phyloP scores from a whole-genome alignment of 164 flowering plant genomes.

The Stephania japonica region DNA sequence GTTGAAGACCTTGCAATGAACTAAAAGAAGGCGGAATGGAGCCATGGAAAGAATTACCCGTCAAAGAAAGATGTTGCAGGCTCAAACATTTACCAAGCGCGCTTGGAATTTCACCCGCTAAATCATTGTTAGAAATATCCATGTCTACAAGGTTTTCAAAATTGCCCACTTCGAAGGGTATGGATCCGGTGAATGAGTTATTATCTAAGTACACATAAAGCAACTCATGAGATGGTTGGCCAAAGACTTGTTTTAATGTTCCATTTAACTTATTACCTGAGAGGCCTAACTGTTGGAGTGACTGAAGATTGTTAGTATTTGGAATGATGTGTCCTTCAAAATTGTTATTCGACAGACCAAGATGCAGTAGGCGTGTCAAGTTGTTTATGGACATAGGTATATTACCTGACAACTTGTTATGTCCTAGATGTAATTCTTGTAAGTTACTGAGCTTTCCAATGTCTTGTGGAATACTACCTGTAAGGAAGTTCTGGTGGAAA shows the following conservation, averaged over 20 bases:
- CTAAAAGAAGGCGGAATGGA: slow-evolving; percentile 4
- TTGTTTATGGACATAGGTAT: slow-evolving; percentile 2
- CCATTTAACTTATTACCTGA: background rate
- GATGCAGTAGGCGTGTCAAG: background rate
- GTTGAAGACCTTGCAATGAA: too few species aligned
- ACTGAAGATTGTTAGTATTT: background rate
- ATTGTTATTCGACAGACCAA: background rate
- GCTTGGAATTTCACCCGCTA: slow-evolving; percentile 5
- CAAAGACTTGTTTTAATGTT: too few species aligned
- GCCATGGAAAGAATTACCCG: background rate
- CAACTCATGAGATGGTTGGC: too few species aligned
- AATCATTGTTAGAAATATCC: background rate
- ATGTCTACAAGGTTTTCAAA: background rate
- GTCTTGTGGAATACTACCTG: background rate
- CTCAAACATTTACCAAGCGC: slow-evolving; percentile 6
- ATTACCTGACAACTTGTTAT: background rate
- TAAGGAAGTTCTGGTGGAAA: background rate
- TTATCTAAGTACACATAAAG: background rate
- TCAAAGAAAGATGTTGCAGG: background rate
- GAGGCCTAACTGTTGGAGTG: background rate
- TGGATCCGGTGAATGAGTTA: slow-evolving; percentile 7
- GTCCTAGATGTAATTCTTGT: background rate
- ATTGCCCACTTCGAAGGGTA: slow-evolving; percentile 2
- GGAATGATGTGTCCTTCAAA: background rate
- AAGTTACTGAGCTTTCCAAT: slow-evolving; percentile 6